These are phyloP conservation scores for Ophiostoma quercus DNA, from an alignment of 2,329 filamentous ascomycete species.

Conservation along the genomic window DNA sequence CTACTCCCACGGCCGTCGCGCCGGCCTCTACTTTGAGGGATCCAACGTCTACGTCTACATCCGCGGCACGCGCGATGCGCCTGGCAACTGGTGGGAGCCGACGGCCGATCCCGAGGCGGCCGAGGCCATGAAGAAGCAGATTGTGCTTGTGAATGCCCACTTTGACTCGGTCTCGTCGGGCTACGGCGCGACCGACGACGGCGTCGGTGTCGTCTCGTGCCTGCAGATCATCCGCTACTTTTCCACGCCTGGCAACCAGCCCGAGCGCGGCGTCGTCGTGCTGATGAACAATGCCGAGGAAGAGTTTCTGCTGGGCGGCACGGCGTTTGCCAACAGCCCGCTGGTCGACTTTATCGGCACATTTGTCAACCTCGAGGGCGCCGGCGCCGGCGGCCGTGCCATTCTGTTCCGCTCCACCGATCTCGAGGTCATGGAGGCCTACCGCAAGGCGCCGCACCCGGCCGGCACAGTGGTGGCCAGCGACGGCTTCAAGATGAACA, in stretches of 20 bases:
- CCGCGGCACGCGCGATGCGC: slow-evolving; percentile 68
- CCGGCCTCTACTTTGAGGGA: slow-evolving; percentile 76
- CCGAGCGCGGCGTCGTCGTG: slow-evolving; percentile 73
- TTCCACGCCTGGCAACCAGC: slow-evolving; percentile 63
- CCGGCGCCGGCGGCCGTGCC: slow-evolving; percentile 83
- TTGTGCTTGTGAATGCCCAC: slow-evolving; percentile 89
- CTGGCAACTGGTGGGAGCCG: slow-evolving; percentile 64
- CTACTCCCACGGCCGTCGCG: slow-evolving; percentile 31
- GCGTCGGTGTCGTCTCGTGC: slow-evolving; percentile 79
- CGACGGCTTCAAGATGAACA: slow-evolving; percentile 75
- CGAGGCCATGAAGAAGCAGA: slow-evolving; percentile 51
- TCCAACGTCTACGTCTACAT: slow-evolving; percentile 92
- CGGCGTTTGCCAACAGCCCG: slow-evolving; percentile 77
- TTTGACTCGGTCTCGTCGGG: slow-evolving; percentile 88
- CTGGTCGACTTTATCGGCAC: slow-evolving; percentile 57
- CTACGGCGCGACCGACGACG: slow-evolving; percentile 90
- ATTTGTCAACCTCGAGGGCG: slow-evolving; percentile 81
- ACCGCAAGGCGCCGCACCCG: slow-evolving; percentile 64
- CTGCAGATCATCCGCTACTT: slow-evolving; percentile 86
- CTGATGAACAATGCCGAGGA: slow-evolving; percentile 96
- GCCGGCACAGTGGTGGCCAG: slow-evolving; percentile 77
- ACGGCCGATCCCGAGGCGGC: slow-evolving; percentile 31
- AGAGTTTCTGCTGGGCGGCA: slow-evolving; percentile 81
- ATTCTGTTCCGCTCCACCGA: slow-evolving; percentile 85
- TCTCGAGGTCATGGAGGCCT: slow-evolving; percentile 75